Conservation (phyloP, 192 early-diverging fungal species). For the Gryganskiella cystojenkinii region DNA sequence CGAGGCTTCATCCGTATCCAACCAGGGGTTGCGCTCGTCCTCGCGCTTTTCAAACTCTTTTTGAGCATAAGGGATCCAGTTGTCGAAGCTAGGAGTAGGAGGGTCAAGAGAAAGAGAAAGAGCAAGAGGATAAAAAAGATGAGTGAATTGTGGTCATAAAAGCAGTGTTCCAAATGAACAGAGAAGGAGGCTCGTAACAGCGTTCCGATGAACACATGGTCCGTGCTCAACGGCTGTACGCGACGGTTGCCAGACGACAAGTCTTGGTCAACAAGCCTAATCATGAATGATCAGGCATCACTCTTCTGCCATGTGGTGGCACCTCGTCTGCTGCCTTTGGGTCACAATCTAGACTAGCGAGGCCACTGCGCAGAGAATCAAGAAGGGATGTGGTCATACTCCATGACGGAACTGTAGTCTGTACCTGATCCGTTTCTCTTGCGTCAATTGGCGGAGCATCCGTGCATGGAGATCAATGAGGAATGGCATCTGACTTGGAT, state of each 20-base stretch:
- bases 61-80: conserved; percentile 53
- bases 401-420: not conserved
- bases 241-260: conserved; percentile 29
- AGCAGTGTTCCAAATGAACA: not conserved
- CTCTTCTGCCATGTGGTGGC: not conserved
- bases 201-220: conserved; percentile 33
- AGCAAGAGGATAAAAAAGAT: not conserved
- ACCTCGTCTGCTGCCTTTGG: too few relatives aligned
- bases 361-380: too few relatives aligned
- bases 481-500: conserved; percentile 52
- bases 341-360: too few relatives aligned
- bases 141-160: not conserved
- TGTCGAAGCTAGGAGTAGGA: conserved; percentile 35
- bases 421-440: conserved; percentile 60
- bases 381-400: not conserved
- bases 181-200: not conserved
- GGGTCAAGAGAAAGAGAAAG: not conserved
- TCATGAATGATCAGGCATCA: not conserved
- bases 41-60: conserved; percentile 54
- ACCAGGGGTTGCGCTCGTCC: conserved; percentile 58
- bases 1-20: conserved; percentile 54
- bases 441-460: conserved; percentile 57
- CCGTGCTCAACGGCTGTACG: conserved; percentile 49
- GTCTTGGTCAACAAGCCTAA: not conserved
- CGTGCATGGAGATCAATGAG: conserved; percentile 60